Percentiles rank a stretch among this genome's conserved stretches.
Evolutionary conservation across 495 filamentous ascomycete genomes (phyloP).

Genomic region (Neurospora africana): DNA sequence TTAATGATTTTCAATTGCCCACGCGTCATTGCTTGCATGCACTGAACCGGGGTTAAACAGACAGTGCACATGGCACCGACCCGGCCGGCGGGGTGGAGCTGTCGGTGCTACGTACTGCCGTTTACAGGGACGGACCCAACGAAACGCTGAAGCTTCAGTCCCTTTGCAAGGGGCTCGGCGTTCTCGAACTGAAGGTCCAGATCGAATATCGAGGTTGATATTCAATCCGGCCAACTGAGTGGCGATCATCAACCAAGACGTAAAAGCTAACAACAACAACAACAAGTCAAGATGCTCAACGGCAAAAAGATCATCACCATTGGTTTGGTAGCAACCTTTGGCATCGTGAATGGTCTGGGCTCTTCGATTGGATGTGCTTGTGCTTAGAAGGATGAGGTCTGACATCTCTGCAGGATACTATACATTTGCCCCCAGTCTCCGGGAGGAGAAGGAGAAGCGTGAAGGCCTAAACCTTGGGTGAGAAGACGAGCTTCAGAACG

Average conservation of each 20-base stretch:
- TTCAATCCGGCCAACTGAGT: neutral
- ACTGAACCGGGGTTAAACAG: neutral
- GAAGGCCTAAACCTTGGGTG: constrained; percentile 10
- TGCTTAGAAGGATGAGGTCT: neutral
- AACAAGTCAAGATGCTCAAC: constrained; percentile 9
- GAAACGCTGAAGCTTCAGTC: neutral
- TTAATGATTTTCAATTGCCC: neutral
- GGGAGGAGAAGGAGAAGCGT: constrained; percentile 23
- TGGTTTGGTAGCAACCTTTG: constrained; percentile 12
- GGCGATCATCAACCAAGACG: neutral
- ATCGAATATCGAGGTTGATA: neutral
- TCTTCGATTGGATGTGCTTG: neutral
- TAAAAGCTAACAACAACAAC: neutral
- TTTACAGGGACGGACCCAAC: neutral
- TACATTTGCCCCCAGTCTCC: constrained; percentile 30
- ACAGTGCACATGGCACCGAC: neutral
- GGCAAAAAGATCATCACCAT: constrained; percentile 14
- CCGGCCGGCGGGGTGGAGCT: neutral
- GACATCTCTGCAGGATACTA: constrained; percentile 28
- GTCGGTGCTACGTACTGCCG: neutral
- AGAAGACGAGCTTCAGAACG: neutral
- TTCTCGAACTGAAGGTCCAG: neutral
- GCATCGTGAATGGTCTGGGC: constrained; percentile 18
- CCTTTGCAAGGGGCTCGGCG: neutral
- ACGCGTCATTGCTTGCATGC: neutral